Conservation (phyloP, 805 yeast species). For the Yamadazyma sp. region DNA sequence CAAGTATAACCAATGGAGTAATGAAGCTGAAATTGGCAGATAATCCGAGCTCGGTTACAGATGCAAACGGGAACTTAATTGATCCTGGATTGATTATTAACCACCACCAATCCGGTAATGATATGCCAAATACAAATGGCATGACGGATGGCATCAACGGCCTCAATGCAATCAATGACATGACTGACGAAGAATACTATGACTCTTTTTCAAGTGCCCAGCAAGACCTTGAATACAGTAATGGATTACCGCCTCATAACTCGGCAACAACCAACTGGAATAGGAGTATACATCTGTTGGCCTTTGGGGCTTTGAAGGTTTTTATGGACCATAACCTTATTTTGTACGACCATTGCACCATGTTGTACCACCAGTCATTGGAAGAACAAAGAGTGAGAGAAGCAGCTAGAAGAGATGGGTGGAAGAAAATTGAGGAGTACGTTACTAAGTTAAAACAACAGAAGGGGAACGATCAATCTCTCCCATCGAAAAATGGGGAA, state of each 20-base stretch:
- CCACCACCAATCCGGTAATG: slow-evolving; percentile 10
- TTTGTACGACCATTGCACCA: slow-evolving; percentile 89
- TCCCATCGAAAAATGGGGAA: slow-evolving; percentile 6
- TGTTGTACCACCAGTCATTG: slow-evolving; percentile 75
- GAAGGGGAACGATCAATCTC: slow-evolving; percentile 3
- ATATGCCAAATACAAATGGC: slow-evolving; percentile 4
- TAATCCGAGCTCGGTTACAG: slow-evolving; percentile 38
- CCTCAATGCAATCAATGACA: slow-evolving; percentile 26
- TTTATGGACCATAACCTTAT: slow-evolving; percentile 92
- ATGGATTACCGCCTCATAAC: slow-evolving; percentile 41
- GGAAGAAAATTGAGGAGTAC: slow-evolving; percentile 62
- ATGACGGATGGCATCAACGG: slow-evolving; percentile 19
- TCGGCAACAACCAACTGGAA: slow-evolving; percentile 78
- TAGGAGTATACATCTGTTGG: slow-evolving; percentile 86
- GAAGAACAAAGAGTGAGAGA: slow-evolving; percentile 70
- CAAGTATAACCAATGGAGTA: slow-evolving; percentile 41
- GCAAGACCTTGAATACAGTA: slow-evolving; percentile 33
- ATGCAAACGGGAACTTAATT: slow-evolving; percentile 44
- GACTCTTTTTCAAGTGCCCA: slow-evolving; percentile 35
- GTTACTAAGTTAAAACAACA: slow-evolving; percentile 9
- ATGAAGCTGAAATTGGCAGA: slow-evolving; percentile 39
- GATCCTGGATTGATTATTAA: slow-evolving; percentile 35
- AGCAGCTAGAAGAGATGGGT: slow-evolving; percentile 61
- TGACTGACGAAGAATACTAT: slow-evolving; percentile 46
- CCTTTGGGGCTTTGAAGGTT: slow-evolving; percentile 85